These are phyloP conservation scores for Zancudomyces culisetae DNA, from an alignment of 371 early-diverging fungal species.

Conservation along the genomic window DNA sequence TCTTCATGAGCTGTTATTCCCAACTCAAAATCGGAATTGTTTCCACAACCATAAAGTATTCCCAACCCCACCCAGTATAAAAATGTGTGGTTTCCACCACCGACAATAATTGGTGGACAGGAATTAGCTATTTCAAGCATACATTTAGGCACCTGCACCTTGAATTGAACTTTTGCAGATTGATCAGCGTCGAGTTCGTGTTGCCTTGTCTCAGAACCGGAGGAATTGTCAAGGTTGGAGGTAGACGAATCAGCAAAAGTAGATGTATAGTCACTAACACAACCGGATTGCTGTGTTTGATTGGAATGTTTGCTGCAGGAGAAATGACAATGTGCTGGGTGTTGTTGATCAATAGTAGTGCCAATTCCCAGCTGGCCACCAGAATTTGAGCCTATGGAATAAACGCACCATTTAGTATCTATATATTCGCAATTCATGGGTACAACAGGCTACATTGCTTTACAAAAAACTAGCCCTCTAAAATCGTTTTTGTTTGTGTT, in stretches of 20 bases:
- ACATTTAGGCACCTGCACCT: background rate
- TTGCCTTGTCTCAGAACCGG: background rate
- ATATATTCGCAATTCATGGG: background rate
- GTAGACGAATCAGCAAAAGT: background rate
- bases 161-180: background rate
- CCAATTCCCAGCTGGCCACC: constrained; percentile 2
- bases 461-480: too few species aligned
- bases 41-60: constrained; percentile 10
- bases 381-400: constrained; percentile 3
- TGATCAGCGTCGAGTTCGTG: background rate
- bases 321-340: background rate
- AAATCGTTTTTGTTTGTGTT: too few species aligned
- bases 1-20: background rate
- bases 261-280: too few species aligned
- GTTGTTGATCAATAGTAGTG: background rate
- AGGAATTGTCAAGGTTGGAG: background rate
- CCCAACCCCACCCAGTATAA: constrained; percentile 7
- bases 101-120: constrained; percentile 3
- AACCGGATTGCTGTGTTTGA: too few species aligned
- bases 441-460: too few species aligned
- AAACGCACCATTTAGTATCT: constrained; percentile 13
- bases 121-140: background rate
- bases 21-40: constrained; percentile 13
- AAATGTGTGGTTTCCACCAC: constrained; percentile 23
- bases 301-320: background rate